A percentile compares a stretch with the other conserved stretches of the same genome.
These are phyloP conservation scores for Cystobasidiopsis lactophilus DNA, from an alignment of 768 basidiomycete genomes.

Conservation along the genomic window DNA sequence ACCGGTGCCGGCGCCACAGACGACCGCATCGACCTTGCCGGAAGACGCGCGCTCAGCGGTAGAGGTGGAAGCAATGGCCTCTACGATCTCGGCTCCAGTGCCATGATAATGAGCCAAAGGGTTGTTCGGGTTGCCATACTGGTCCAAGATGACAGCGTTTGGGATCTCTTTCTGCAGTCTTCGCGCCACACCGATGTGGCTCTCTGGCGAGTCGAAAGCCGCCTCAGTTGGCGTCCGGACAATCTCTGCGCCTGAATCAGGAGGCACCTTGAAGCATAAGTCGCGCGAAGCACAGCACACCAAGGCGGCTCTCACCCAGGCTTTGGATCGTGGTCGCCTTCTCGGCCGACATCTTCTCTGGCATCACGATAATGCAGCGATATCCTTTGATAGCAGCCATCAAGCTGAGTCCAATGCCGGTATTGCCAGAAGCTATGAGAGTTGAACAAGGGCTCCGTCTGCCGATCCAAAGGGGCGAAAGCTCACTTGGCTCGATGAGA, in stretches of 20 bases:
- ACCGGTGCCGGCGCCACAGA: slow-evolving; percentile 81
- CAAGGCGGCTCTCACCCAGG: slow-evolving; percentile 28
- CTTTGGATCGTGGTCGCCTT: slow-evolving; percentile 82
- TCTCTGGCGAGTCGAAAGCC: slow-evolving; percentile 68
- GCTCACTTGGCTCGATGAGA: slow-evolving; percentile 62
- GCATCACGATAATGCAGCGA: slow-evolving; percentile 31
- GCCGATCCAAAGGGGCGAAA: neutral
- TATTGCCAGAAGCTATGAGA: slow-evolving; percentile 49
- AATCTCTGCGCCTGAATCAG: slow-evolving; percentile 47
- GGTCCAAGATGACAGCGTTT: slow-evolving; percentile 70
- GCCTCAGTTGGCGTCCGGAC: slow-evolving; percentile 80
- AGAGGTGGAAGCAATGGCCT: slow-evolving; percentile 38
- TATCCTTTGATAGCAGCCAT: slow-evolving; percentile 70
- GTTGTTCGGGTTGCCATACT: slow-evolving; percentile 50
- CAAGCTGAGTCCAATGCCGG: slow-evolving; percentile 80
- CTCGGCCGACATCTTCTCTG: slow-evolving; percentile 91
- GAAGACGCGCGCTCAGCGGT: slow-evolving; percentile 29
- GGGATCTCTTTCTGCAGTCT: slow-evolving; percentile 57
- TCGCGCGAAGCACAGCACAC: neutral
- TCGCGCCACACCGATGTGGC: slow-evolving; percentile 68
- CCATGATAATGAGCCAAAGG: slow-evolving; percentile 55
- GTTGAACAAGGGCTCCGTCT: neutral
- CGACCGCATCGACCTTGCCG: slow-evolving; percentile 52
- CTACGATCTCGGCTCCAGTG: slow-evolving; percentile 80
- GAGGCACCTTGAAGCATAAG: neutral